Evolutionary conservation across 1,284 basidiomycete genomes (phyloP).

Genomic region (Hymenochaete sp.): DNA sequence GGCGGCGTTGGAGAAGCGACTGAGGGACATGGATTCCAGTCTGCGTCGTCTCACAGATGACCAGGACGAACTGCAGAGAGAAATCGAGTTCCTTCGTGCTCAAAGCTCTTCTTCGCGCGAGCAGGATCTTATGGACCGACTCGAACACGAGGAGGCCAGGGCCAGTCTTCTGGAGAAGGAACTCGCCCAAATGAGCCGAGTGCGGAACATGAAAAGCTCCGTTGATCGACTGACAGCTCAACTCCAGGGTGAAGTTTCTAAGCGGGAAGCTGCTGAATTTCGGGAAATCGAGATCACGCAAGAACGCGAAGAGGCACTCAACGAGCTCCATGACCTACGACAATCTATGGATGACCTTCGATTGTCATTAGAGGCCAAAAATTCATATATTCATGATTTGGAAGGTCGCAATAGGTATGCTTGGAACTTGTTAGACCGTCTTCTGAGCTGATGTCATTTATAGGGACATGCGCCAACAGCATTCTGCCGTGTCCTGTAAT

Average conservation of each 20-base stretch:
- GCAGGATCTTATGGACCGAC: constrained; percentile 45
- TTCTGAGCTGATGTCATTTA: not conserved
- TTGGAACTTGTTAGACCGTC: not conserved
- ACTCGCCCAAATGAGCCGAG: constrained; percentile 30
- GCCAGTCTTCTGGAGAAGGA: constrained; percentile 43
- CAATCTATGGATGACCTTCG: constrained; percentile 26
- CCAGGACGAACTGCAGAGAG: constrained; percentile 37
- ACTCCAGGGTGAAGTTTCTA: constrained; percentile 36
- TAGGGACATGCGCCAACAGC: constrained; percentile 22
- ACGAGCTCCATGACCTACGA: constrained; percentile 33
- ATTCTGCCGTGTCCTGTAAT: constrained; percentile 5
- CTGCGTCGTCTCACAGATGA: constrained; percentile 39
- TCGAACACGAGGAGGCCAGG: constrained; percentile 59
- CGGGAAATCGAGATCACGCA: constrained; percentile 30
- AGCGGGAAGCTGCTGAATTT: constrained; percentile 29
- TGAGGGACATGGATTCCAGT: constrained; percentile 35
- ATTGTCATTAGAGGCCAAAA: constrained; percentile 25
- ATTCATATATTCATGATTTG: constrained; percentile 23
- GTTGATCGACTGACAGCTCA: constrained; percentile 34
- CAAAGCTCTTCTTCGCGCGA: constrained; percentile 32
- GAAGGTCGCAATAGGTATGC: constrained; percentile 23
- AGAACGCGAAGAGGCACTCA: constrained; percentile 41
- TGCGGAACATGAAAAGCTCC: constrained; percentile 31
- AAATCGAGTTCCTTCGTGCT: constrained; percentile 38
- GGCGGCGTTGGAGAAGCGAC: constrained; percentile 41